Base-by-base conservation (phyloP, 1,139 yeast genomes). In the Candida pseudoviswanathii region DNA sequence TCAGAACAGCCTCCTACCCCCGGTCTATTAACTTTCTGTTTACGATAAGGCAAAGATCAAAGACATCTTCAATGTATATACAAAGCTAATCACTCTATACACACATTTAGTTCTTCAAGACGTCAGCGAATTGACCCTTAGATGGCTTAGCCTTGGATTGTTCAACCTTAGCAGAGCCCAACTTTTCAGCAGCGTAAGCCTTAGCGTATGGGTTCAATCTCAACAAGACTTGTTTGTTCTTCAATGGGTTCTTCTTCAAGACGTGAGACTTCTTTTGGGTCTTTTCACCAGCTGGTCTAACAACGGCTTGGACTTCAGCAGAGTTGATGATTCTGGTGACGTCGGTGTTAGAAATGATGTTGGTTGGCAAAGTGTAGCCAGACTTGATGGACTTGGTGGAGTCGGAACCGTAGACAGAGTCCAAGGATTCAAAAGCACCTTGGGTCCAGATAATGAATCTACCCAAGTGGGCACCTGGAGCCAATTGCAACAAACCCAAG, bases 391-490 rank as follows among this genome's bases (percentile, higher is more conserved):
- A 85, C 68, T 87, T 82, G 73, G 87, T 84, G 67, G 92, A 75
- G 73, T 87, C 96, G 63, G 97, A 85, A 75, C 96, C 96, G 95
- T 95, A 94, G 82, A 95, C 89, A 64, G 94, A 82, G 84, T 94
- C 99, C 74, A 94, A 86, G 70, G 94, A 86, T 75, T 92, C 89
- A 78, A 94, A 90, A 73, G 99, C 99, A 75, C 91, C 82, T 83
- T 91, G 96, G 72, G 99, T 92, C 99, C 99, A 94, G 90, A 94
- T 89, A 73, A 95, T 88, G 74, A 94, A 94, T 86, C 99, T 92
- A 82, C 99, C 99, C 71, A 94, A 85, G 86, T 94, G 99, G 73
- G 98, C 96, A 88, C 99, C 99, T 78, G 99, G 99, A 67, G 99
- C 99, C 73, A 94, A 89, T 84, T 94, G 98, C 77, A 95, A 89